phyloP scores from a whole-genome alignment of 106 monocot genomes.

The Platanthera zijinensis region DNA sequence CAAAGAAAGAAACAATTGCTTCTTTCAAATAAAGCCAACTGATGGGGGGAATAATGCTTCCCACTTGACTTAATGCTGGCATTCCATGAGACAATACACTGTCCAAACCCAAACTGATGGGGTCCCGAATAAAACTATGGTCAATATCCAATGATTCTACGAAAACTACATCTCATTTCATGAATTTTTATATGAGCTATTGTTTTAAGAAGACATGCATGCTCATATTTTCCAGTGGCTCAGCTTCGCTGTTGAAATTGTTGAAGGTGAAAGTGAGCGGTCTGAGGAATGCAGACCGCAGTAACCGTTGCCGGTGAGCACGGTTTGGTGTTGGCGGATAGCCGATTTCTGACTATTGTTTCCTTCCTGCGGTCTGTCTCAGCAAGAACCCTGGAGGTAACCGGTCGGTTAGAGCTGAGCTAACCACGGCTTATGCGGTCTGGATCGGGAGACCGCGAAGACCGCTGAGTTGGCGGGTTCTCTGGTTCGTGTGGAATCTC shows the following conservation, averaged over 20 bases:
- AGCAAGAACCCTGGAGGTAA: too few relatives aligned
- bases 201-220: neutral
- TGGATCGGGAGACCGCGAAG: too few relatives aligned
- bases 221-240: neutral
- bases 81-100: slow-evolving; percentile 6
- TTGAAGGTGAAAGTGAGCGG: too few relatives aligned
- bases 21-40: neutral
- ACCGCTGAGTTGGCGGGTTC: too few relatives aligned
- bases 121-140: neutral
- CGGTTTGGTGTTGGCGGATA: too few relatives aligned
- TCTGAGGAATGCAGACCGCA: too few relatives aligned
- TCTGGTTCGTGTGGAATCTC: too few relatives aligned
- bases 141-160: neutral
- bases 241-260: neutral
- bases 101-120: neutral
- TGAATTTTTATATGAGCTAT: slow-evolving; percentile 1
- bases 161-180: neutral
- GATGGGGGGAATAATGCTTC: neutral
- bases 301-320: too few relatives aligned
- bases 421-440: too few relatives aligned
- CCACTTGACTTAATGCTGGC: slow-evolving; percentile 1
- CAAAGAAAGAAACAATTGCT: neutral
- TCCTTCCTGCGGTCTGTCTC: too few relatives aligned
- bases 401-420: too few relatives aligned
- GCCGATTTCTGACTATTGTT: too few relatives aligned